Evolutionary conservation across 176 grass and related monocot genomes (phyloP), one percentile per base, ranked within the genome.

Genomic region (Bothriochloa decipiens): DNA sequence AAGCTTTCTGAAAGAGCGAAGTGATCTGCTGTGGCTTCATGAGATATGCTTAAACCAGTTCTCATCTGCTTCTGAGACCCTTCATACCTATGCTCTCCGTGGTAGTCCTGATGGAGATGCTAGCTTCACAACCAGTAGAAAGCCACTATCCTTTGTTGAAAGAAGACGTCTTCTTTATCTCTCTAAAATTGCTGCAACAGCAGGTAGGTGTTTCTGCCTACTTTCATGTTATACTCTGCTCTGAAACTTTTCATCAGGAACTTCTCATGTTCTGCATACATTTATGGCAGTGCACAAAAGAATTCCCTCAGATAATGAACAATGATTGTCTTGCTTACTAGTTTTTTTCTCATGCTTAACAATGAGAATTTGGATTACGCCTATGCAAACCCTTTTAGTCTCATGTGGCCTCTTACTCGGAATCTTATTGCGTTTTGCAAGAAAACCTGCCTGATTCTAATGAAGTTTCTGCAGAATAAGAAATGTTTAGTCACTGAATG

Each of bases 151-250:
- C 74, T 87, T 99, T 72, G 80, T 60, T 79, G 91, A 96, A 82
- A 96, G 96, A 91, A 95, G 83, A 74, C 83, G 88, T 15, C 70
- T 99, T 74, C 93, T 99, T 70, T 93, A 91, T 93, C 91, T 99
- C 75, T 99, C 96, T 72, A 99, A 99, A 87, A 94, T 99, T 81
- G 91, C 96, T 72, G 91, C 96, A 55, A 78, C 82, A 55, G 96
- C 96, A 96, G 93, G 96, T 99, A 83, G 66, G 65, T 83, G 26
- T 88, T 84, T 88, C 64, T 82, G 70, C 77, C 11, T 76, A 36
- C 4, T 71, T 70, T 71, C 47, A 13, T 77, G 42, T 18, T 71
- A 68, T 65, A 7, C 25, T 25, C 25, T 72, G 26, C 52, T 37
- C 63, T 52, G 50, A 65, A 78, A 69, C 14, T 58, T 10, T 82